Percentiles rank a stretch among this genome's conserved stretches.
Evolutionary conservation across 176 grass and related monocot genomes (phyloP).

Genomic region (Phoenix roebelenii): DNA sequence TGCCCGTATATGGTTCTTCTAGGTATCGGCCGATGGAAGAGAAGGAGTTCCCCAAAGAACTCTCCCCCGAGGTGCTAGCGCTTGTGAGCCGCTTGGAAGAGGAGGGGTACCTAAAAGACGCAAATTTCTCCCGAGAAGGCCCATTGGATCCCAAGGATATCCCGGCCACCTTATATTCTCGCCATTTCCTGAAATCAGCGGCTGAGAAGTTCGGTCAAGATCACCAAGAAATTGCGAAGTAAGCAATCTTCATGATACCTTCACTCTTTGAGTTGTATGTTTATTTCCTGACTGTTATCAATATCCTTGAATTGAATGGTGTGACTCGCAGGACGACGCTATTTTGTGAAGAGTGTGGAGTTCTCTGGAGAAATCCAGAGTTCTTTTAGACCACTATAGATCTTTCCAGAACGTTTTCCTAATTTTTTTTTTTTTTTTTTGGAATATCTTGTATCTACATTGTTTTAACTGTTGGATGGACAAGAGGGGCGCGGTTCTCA

Average conservation of each 20-base stretch:
- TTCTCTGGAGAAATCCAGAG: no score
- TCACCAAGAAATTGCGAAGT: conserved; percentile 59
- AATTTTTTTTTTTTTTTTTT: no score
- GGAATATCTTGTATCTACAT: no score
- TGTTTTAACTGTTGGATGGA: no score
- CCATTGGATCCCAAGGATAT: background rate
- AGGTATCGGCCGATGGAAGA: conserved; percentile 27
- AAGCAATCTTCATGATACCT: conserved; percentile 7
- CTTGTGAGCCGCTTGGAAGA: conserved; percentile 40
- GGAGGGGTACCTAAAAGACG: conserved; percentile 3
- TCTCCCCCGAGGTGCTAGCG: conserved; percentile 16
- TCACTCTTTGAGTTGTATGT: no score
- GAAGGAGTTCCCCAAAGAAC: conserved; percentile 23
- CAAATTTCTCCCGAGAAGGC: conserved; percentile 12
- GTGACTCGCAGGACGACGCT: no score
- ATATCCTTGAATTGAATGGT: no score
- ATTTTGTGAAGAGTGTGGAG: no score
- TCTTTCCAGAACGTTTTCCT: no score
- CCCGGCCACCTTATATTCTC: conserved; percentile 10
- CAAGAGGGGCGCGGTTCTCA: no score
- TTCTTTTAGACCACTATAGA: no score
- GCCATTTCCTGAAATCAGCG: conserved; percentile 40
- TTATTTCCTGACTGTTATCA: no score
- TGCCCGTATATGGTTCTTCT: conserved; percentile 8
- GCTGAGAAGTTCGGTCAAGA: conserved; percentile 48